Base-by-base conservation (phyloP, 2,329 filamentous ascomycete genomes). In the Aspergillus pseudotamarii region DNA sequence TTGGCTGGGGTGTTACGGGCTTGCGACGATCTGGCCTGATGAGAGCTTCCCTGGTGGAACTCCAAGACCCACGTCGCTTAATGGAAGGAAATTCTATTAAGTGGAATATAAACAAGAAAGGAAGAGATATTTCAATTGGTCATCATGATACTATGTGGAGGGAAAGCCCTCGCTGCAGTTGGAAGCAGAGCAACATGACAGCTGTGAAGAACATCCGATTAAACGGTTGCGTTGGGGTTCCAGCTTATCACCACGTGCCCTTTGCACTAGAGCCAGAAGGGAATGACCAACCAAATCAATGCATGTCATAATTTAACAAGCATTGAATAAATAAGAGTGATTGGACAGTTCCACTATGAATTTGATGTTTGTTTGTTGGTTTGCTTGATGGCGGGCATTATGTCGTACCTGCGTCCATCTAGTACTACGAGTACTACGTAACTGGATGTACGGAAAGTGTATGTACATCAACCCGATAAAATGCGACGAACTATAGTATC, bases 201-300 rank as follows among this genome's bases (percentile, higher is more conserved):
- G 63, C 51, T 63, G 64, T 61, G 57, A 67, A 61, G 54, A 65
- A 38, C 56, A 32, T 21, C 28, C n/a, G 34, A 23, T 48, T 48
- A 16, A 26, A 14, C 14, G 6, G 30, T 30, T 58, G 16, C 14
- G 23, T 32, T 30, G 56, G 30, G 43, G 12, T 32, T 23, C 23
- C 23, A 55, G 62, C 66, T 68, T 68, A 68, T 68, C 66, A 62
- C 57, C 65, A 68, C 65, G 65, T 67, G 66, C 43, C 23, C 16
- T 14, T 5, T 51, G 21, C 23, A 45, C 21, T 54, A 28, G 45
- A 28, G 23, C 45, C 21, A 48, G 23, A 28, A 48, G 1, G 45
- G 23, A 48, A 48, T 46, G 19, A 41, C 38, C 38, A 41, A n/a
- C 38, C 38, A 41, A 19, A 36, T 36, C 34, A 36, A 36, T 36